A percentile compares a stretch with the other conserved stretches of the same genome.
Conservation (phyloP, 2,329 filamentous ascomycete species). For the Phialocephala subalpina region DNA sequence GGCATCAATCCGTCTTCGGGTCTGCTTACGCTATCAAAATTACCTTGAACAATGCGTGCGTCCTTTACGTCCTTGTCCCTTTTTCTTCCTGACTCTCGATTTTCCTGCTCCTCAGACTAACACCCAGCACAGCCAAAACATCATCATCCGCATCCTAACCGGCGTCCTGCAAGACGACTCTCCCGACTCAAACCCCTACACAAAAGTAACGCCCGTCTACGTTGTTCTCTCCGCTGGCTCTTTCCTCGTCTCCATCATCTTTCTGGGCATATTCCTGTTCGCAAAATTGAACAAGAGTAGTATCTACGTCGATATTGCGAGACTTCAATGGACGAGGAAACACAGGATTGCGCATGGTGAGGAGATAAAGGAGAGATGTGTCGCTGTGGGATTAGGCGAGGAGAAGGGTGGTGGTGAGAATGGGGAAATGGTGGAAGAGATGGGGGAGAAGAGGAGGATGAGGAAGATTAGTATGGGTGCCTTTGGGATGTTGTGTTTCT, state of each 20-base stretch:
- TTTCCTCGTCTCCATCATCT: constrained; percentile 51
- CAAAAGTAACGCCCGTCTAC: constrained; percentile 63
- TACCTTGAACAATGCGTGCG: constrained; percentile 64
- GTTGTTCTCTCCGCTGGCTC: constrained; percentile 59
- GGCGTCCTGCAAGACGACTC: constrained; percentile 63
- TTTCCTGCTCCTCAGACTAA: not conserved
- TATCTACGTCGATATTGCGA: constrained; percentile 50
- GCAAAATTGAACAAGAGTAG: constrained; percentile 28
- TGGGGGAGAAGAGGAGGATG: constrained; percentile 50
- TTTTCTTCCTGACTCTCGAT: not conserved
- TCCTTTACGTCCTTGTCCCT: not conserved
- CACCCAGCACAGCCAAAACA: constrained; percentile 57
- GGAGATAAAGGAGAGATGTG: constrained; percentile 51
- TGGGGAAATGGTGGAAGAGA: constrained; percentile 35
- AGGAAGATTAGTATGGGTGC: constrained; percentile 47
- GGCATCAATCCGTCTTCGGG: constrained; percentile 66
- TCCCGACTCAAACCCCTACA: constrained; percentile 61
- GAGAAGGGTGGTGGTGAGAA: constrained; percentile 29
- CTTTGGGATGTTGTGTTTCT: constrained; percentile 52
- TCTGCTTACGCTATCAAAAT: constrained; percentile 68
- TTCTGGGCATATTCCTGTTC: constrained; percentile 50
- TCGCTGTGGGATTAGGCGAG: constrained; percentile 48
- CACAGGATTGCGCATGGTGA: constrained; percentile 55
- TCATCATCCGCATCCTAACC: constrained; percentile 64
- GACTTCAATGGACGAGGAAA: constrained; percentile 66